These are phyloP conservation scores for Amaranthus hypochondriacus DNA, from an alignment of 148 eudicot genomes.

Conservation along the genomic window DNA sequence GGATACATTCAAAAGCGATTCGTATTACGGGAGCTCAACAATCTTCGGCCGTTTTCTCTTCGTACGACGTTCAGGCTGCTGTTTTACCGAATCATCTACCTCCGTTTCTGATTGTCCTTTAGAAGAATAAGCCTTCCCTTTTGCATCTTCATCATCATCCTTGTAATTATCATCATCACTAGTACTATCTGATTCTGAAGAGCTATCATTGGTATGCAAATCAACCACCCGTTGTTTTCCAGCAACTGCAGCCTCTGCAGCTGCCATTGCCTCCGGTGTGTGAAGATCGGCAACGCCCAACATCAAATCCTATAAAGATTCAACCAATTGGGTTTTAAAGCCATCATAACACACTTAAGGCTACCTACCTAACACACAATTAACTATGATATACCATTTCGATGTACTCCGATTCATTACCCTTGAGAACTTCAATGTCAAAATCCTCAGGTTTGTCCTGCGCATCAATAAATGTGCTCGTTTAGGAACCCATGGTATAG, in stretches of 20 bases:
- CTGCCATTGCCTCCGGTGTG: conserved; percentile 80
- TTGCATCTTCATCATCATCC: conserved; percentile 30
- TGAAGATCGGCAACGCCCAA: conserved; percentile 89
- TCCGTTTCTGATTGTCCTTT: conserved; percentile 17
- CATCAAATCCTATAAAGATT: conserved; percentile 65
- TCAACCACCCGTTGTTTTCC: conserved; percentile 48
- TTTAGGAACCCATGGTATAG: background rate
- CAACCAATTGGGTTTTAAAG: background rate
- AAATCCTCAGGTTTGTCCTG: conserved; percentile 65
- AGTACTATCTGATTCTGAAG: conserved; percentile 40
- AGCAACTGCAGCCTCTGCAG: conserved; percentile 74
- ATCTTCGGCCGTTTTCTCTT: conserved; percentile 58
- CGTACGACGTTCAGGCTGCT: conserved; percentile 19
- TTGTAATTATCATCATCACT: conserved; percentile 38
- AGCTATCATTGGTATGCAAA: conserved; percentile 32
- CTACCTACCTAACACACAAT: background rate
- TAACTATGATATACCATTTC: conserved; percentile 59
- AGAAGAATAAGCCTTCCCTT: conserved; percentile 22
- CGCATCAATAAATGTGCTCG: conserved; percentile 7
- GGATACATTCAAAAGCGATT: background rate
- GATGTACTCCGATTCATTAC: conserved; percentile 69
- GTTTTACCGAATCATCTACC: conserved; percentile 26
- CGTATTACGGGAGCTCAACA: conserved; percentile 52
- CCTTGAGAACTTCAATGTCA: conserved; percentile 70
- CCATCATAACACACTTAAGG: background rate